Evolutionary conservation across 345 rosid genomes (phyloP), one percentile per base, ranked within the genome.

Genomic region (Lepidium didymum): DNA sequence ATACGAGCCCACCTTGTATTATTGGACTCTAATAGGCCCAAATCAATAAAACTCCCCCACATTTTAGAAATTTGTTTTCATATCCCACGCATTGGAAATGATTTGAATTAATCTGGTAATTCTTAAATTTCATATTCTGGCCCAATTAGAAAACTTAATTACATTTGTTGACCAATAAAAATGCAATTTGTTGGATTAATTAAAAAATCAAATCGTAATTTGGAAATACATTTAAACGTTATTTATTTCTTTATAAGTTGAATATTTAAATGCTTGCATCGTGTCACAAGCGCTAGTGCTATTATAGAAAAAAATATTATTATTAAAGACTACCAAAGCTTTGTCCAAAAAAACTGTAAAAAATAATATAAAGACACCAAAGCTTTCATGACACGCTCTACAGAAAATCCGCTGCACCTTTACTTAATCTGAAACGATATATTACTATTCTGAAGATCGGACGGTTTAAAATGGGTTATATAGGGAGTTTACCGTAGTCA

Each of bases 381-480:
- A 64, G 74, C 81, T 75, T 75, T 67, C 80, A 59, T 72, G 49
- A 37, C 57, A 71, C 77, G 73, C 77, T 52, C 80, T 9, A 50
- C 29, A 42, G 3, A 8, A 27, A 13, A 52, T 45, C 54, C 67
- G 0, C 55, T 46, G 57, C 61, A 61, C 62, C 13, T 44, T 12
- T 40, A 46, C 45, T 31, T 34, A 35, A 52, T 60, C 46, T 44
- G 58, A 18, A 35, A 54, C 38, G 4, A 14, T 9, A 15, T 42
- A 34, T 12, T 8, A 10, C 37, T 3, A 46, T 3, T 1, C 0
- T 1, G 3, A 53, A 42, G 21, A 70, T 41, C 69, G 23, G 3
- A 61, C 80, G 81, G 77, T 34, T 8, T 7, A 0, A 41, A 56
- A 64, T 11, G 0, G 8, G 69, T 29, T 2, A 1, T 0, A 10